A percentile compares a stretch with the other conserved stretches of the same genome.
Evolutionary conservation across 2,329 filamentous ascomycete genomes (phyloP).

Genomic region (Apiospora rasikravindrae): DNA sequence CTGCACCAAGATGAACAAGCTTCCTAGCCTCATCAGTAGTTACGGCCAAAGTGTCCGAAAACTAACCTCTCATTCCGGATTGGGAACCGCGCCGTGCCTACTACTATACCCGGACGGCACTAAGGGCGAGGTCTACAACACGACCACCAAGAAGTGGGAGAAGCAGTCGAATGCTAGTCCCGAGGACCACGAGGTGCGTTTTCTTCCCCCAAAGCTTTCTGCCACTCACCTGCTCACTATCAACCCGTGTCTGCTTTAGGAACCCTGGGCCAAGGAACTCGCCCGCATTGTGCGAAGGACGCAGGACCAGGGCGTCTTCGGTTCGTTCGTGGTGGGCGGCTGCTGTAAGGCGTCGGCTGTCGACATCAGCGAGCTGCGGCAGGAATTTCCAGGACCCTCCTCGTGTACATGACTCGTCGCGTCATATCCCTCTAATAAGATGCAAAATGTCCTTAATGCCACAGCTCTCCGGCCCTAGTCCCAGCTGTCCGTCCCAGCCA

Average conservation of each 20-base stretch:
- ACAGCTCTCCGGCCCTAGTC: neutral
- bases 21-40: slow-evolving; percentile 59
- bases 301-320: slow-evolving; percentile 46
- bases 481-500: neutral
- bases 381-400: slow-evolving; percentile 39
- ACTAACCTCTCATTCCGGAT: neutral
- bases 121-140: slow-evolving; percentile 71
- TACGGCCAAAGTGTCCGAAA: slow-evolving; percentile 39
- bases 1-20: slow-evolving; percentile 69
- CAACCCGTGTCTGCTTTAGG: slow-evolving; percentile 24
- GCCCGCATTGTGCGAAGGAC: slow-evolving; percentile 46
- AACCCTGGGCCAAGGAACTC: slow-evolving; percentile 54
- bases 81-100: slow-evolving; percentile 52
- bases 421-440: slow-evolving; percentile 5
- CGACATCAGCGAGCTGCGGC: slow-evolving; percentile 68
- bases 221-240: neutral
- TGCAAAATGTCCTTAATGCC: neutral
- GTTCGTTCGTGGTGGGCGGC: slow-evolving; percentile 55
- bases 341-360: slow-evolving; percentile 65
- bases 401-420: neutral
- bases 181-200: neutral
- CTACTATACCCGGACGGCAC: slow-evolving; percentile 74
- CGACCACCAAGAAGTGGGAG: slow-evolving; percentile 65
- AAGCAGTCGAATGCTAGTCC: slow-evolving; percentile 40
- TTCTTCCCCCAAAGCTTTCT: neutral